These are phyloP conservation scores for Acanthamoeba lugdunensis DNA, from an alignment of 208 protist species.

Conservation along the genomic window DNA sequence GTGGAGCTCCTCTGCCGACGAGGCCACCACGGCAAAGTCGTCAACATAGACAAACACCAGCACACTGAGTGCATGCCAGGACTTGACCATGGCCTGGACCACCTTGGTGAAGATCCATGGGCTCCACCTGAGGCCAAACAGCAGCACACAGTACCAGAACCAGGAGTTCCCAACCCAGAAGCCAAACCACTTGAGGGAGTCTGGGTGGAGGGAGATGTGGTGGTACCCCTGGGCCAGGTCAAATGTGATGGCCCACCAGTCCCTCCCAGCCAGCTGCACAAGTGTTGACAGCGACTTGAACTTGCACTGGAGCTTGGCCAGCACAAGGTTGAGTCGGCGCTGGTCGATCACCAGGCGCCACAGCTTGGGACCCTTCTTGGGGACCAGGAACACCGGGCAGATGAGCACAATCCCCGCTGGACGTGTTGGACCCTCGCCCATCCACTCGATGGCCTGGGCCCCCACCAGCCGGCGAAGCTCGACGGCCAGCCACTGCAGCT, in stretches of 20 bases:
- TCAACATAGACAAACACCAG: conserved; percentile 3
- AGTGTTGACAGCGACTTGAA: not conserved
- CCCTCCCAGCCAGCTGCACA: not conserved
- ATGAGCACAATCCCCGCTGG: not conserved
- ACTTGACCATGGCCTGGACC: not conserved
- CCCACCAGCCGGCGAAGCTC: not conserved
- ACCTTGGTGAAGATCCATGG: conserved; percentile 31
- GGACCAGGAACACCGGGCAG: conserved; percentile 5
- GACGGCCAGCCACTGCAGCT: not conserved
- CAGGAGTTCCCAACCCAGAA: not conserved
- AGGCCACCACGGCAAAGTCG: not conserved
- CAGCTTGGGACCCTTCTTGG: conserved; percentile 23
- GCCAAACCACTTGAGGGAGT: not conserved
- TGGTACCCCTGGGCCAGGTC: conserved; percentile 32
- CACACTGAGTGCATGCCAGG: not conserved
- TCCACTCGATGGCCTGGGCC: not conserved
- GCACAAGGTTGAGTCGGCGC: too few relatives aligned
- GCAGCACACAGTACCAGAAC: not conserved
- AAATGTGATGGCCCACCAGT: conserved; percentile 16
- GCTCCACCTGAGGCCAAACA: not conserved
- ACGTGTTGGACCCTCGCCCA: not conserved
- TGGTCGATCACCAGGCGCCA: conserved; percentile 52
- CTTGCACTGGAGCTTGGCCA: too few relatives aligned
- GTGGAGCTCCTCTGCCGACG: not conserved
- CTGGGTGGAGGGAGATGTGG: not conserved